Conservation (phyloP, 345 rosid species). For the Citrus glauca region DNA sequence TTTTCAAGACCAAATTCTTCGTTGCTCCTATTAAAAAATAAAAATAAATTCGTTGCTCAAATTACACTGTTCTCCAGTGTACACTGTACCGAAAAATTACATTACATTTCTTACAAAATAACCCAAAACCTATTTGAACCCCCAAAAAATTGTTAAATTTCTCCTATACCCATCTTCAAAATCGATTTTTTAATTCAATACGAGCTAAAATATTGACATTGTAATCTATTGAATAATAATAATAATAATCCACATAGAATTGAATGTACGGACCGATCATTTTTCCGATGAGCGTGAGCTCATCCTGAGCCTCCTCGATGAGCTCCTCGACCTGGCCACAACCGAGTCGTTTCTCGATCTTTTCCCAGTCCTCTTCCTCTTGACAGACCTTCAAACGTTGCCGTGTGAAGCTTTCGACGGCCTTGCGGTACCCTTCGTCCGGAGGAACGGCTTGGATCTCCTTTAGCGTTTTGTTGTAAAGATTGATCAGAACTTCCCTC, state of each 20-base stretch:
- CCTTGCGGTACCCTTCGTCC: slow-evolving; percentile 95
- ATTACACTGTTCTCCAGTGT: not conserved
- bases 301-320: slow-evolving; percentile 92
- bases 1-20: not conserved
- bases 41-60: not conserved
- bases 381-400: slow-evolving; percentile 73
- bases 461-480: slow-evolving; percentile 84
- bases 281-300: slow-evolving; percentile 82
- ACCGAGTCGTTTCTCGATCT: slow-evolving; percentile 76
- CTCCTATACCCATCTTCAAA: not conserved
- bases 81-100: too few relatives aligned
- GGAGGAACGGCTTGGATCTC: slow-evolving; percentile 94
- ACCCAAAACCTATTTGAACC: not conserved
- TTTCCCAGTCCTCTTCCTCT: slow-evolving; percentile 88
- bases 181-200: not conserved
- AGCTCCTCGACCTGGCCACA: slow-evolving; percentile 99
- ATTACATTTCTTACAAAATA: not conserved
- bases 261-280: slow-evolving; percentile 72
- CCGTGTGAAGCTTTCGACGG: slow-evolving; percentile 82
- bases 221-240: not conserved
- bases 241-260: not conserved
- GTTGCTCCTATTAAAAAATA: not conserved
- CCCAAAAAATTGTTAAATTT: not conserved
- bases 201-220: not conserved
- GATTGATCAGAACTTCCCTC: slow-evolving; percentile 68